Percentiles rank a stretch among this genome's conserved stretches.
phyloP scores from a whole-genome alignment of 2,329 filamentous ascomycete species.

The Chrysoporthe cubensis region DNA sequence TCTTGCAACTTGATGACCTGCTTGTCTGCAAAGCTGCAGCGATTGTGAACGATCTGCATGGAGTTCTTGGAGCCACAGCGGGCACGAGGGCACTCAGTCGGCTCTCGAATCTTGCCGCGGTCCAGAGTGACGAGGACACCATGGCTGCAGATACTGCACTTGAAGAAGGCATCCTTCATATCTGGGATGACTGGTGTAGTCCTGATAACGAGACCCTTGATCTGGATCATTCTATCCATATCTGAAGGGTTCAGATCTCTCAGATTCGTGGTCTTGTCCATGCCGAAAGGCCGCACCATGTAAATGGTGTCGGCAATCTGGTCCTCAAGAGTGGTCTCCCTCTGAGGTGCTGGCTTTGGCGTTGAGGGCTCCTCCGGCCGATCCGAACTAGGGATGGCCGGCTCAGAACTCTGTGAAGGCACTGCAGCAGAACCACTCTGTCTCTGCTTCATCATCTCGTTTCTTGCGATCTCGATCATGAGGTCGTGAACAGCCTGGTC shows the following conservation, averaged over 20 bases:
- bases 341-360: slow-evolving; percentile 48
- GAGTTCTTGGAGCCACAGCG: slow-evolving; percentile 87
- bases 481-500: slow-evolving; percentile 92
- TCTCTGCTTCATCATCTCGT: slow-evolving; percentile 73
- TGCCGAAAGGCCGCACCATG: slow-evolving; percentile 84
- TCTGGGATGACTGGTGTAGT: slow-evolving; percentile 96
- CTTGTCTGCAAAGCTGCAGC: slow-evolving; percentile 93
- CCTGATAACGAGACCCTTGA: slow-evolving; percentile 95
- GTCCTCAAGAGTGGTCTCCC: slow-evolving; percentile 68
- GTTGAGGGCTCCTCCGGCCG: slow-evolving; percentile 57
- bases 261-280: slow-evolving; percentile 87
- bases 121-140: slow-evolving; percentile 90
- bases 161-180: slow-evolving; percentile 99
- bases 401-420: slow-evolving; percentile 69
- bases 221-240: slow-evolving; percentile 92
- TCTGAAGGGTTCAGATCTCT: slow-evolving; percentile 92
- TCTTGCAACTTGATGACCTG: slow-evolving; percentile 99
- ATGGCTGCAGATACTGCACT: slow-evolving; percentile 90
- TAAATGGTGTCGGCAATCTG: slow-evolving; percentile 82
- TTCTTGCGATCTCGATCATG: slow-evolving; percentile 86
- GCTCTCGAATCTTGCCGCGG: slow-evolving; percentile 93
- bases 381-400: slow-evolving; percentile 81
- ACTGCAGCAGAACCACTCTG: slow-evolving; percentile 60
- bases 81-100: slow-evolving; percentile 82
- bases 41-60: slow-evolving; percentile 98